Conservation (phyloP, 139 green algal species). For the Astrephomene gubernaculifera region DNA sequence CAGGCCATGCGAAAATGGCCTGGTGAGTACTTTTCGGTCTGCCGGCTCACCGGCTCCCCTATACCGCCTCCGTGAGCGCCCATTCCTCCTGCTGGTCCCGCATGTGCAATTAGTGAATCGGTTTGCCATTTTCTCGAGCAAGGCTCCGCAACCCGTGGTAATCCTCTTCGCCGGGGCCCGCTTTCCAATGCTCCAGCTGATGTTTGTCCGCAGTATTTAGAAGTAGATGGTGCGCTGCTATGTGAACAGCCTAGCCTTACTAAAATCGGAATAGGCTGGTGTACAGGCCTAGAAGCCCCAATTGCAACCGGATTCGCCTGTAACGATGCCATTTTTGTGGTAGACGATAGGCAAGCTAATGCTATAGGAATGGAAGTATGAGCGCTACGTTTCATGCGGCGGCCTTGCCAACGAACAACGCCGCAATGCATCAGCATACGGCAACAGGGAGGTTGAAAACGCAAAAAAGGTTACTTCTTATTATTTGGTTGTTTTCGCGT, state of each 20-base stretch:
- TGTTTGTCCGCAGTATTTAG: conserved; percentile 11
- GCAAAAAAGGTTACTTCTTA: too few species aligned
- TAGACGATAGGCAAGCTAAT: too few species aligned
- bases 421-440: too few species aligned
- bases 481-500: too few species aligned
- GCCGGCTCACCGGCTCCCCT: background rate
- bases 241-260: background rate
- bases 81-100: conserved; percentile 55
- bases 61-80: conserved; percentile 21
- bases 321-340: too few species aligned
- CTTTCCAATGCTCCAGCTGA: background rate
- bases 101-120: conserved; percentile 6
- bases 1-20: conserved; percentile 14
- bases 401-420: too few species aligned
- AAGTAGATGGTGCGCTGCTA: conserved; percentile 24
- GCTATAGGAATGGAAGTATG: too few species aligned
- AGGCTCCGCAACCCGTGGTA: background rate
- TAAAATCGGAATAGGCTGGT: background rate
- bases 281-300: too few species aligned
- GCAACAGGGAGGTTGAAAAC: too few species aligned
- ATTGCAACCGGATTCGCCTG: too few species aligned
- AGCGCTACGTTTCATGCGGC: too few species aligned
- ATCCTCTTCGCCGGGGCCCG: background rate
- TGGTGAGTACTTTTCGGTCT: background rate
- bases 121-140: background rate